phyloP scores from a whole-genome alignment of 176 grass and related monocot species.

The Alloteropsis semialata region DNA sequence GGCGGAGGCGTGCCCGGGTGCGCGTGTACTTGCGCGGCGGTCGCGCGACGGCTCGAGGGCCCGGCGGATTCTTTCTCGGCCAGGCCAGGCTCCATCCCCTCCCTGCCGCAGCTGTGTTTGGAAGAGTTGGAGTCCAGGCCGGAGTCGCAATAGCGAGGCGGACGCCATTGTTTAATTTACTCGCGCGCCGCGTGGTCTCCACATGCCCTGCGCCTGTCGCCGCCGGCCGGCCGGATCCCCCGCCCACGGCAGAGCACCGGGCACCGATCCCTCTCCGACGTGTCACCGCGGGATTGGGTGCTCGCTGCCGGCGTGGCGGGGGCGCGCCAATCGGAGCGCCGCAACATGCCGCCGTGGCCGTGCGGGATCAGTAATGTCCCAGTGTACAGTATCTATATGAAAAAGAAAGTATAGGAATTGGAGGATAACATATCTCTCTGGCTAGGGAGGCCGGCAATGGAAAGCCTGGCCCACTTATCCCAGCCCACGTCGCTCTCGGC shows the following conservation, averaged over 20 bases:
- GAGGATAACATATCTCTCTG: background rate
- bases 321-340: background rate
- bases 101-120: background rate
- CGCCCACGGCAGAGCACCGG: too few species aligned
- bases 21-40: background rate
- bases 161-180: slow-evolving; percentile 38
- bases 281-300: slow-evolving; percentile 9
- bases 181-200: slow-evolving; percentile 35
- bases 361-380: background rate
- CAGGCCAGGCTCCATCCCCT: too few species aligned
- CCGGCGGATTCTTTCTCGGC: background rate
- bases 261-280: background rate
- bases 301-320: background rate
- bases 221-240: background rate
- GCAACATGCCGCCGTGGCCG: too few species aligned
- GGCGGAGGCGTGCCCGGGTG: background rate
- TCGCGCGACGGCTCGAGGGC: slow-evolving; percentile 25
- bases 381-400: background rate
- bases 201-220: background rate
- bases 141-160: slow-evolving; percentile 25
- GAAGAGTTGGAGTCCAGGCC: slow-evolving; percentile 29
- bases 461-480: slow-evolving; percentile 21
- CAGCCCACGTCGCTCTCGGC: background rate
- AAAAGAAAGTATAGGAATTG: slow-evolving; percentile 17
- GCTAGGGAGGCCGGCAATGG: slow-evolving; percentile 20